Evolutionary conservation across 2,329 filamentous ascomycete genomes (phyloP).

Genomic region (Camillea tinctor): DNA sequence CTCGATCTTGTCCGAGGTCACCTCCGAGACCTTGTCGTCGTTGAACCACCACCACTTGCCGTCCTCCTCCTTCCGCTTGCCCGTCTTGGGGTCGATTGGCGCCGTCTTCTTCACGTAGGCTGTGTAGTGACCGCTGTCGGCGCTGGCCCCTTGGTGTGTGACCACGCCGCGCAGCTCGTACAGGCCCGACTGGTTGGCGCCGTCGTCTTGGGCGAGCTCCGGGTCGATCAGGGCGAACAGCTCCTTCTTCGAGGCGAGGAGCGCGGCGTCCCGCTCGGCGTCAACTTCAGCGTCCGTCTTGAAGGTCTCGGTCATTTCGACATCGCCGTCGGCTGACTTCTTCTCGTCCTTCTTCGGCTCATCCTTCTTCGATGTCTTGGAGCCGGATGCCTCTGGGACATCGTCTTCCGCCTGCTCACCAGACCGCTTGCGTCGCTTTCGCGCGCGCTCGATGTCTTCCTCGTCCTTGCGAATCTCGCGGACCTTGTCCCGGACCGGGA

Average conservation of each 20-base stretch:
- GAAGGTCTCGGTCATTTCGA: constrained; percentile 71
- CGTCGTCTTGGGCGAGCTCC: constrained; percentile 71
- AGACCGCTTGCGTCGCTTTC: constrained; percentile 81
- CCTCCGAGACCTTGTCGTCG: constrained; percentile 94
- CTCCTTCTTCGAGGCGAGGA: constrained; percentile 84
- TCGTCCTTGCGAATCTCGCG: constrained; percentile 94
- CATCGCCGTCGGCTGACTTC: constrained; percentile 61
- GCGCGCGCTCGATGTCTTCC: constrained; percentile 84
- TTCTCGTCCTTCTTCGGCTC: constrained; percentile 39
- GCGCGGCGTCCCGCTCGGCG: constrained; percentile 72
- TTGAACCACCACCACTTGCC: constrained; percentile 99
- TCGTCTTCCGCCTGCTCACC: constrained; percentile 43
- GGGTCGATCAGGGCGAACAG: constrained; percentile 75
- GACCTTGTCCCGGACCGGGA: constrained; percentile 95
- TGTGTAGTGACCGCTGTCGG: constrained; percentile 97
- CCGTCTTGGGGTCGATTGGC: constrained; percentile 68
- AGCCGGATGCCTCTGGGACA: constrained; percentile 46
- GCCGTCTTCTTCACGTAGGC: constrained; percentile 93
- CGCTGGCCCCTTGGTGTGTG: constrained; percentile 93
- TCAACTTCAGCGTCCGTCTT: constrained; percentile 95
- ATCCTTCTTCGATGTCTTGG: constrained; percentile 50
- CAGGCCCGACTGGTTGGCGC: constrained; percentile 88
- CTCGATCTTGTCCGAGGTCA: constrained; percentile 87
- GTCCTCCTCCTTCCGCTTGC: constrained; percentile 77
- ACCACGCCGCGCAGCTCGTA: constrained; percentile 94